These are phyloP conservation scores for Fraxinus paxiana DNA, from an alignment of 305 asterid species.

Conservation along the genomic window DNA sequence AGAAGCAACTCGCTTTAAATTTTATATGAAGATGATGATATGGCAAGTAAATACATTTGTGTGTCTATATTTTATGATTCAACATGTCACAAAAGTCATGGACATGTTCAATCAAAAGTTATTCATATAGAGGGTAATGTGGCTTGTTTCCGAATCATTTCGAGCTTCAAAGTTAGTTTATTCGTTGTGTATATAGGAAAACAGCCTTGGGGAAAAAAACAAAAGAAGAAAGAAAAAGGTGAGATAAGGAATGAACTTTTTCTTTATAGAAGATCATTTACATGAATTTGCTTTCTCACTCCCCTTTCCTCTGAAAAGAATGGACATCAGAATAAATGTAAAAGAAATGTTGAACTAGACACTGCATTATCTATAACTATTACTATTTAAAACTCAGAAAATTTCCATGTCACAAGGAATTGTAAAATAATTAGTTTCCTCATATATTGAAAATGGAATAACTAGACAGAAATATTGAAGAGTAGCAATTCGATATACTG, in stretches of 20 bases:
- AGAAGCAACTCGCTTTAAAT: constrained; percentile 66
- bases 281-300: neutral
- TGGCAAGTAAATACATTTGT: constrained; percentile 43
- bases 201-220: neutral
- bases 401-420: constrained; percentile 1
- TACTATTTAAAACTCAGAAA: neutral
- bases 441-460: neutral
- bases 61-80: constrained; percentile 4
- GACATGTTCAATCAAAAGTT: neutral
- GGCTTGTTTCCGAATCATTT: constrained; percentile 19
- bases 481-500: neutral
- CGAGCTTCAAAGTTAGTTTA: neutral
- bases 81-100: neutral
- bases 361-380: constrained; percentile 10
- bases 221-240: too few species aligned
- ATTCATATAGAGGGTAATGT: neutral
- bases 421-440: neutral
- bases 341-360: neutral
- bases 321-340: neutral
- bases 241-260: neutral
- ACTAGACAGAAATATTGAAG: neutral
- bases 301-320: neutral
- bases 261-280: neutral
- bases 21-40: constrained; percentile 61
- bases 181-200: neutral